These are phyloP conservation scores for Botrytis pseudocinerea DNA, from an alignment of 2,329 filamentous ascomycete genomes.

Conservation along the genomic window DNA sequence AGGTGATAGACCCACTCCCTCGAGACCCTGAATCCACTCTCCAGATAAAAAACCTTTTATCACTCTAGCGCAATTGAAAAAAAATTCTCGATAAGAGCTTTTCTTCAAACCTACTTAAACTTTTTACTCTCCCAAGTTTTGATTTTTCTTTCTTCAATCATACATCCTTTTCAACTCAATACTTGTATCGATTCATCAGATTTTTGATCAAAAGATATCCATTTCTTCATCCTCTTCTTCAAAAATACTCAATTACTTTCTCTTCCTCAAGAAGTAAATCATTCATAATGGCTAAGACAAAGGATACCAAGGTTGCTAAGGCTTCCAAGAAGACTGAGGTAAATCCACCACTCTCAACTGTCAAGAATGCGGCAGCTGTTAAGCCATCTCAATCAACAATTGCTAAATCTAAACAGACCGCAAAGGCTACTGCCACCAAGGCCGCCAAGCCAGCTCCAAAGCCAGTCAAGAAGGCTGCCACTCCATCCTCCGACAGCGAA, in stretches of 20 bases:
- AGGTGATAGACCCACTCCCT: neutral
- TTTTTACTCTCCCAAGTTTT: conserved; percentile 27
- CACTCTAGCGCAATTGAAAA: conserved; percentile 20
- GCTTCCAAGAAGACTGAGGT: conserved; percentile 54
- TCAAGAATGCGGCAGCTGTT: conserved; percentile 67
- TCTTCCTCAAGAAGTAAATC: conserved; percentile 15
- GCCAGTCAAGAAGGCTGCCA: conserved; percentile 45
- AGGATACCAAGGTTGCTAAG: conserved; percentile 62
- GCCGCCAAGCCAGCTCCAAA: conserved; percentile 34
- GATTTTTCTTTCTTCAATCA: conserved; percentile 26
- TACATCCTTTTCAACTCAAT: conserved; percentile 19
- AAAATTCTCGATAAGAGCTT: conserved; percentile 39
- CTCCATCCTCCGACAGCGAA: conserved; percentile 45
- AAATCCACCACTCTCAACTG: conserved; percentile 51
- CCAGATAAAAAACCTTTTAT: conserved; percentile 18
- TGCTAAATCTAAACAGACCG: conserved; percentile 66
- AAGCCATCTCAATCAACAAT: conserved; percentile 67
- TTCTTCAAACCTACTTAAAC: conserved; percentile 21
- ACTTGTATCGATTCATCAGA: neutral
- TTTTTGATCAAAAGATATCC: neutral
- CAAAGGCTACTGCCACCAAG: conserved; percentile 53
- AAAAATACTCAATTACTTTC: neutral
- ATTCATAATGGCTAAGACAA: conserved; percentile 64
- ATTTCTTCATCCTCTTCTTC: neutral
- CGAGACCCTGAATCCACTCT: neutral